Conservation (phyloP, 2,329 filamentous ascomycete species). For the Thielaviopsis euricoi region DNA sequence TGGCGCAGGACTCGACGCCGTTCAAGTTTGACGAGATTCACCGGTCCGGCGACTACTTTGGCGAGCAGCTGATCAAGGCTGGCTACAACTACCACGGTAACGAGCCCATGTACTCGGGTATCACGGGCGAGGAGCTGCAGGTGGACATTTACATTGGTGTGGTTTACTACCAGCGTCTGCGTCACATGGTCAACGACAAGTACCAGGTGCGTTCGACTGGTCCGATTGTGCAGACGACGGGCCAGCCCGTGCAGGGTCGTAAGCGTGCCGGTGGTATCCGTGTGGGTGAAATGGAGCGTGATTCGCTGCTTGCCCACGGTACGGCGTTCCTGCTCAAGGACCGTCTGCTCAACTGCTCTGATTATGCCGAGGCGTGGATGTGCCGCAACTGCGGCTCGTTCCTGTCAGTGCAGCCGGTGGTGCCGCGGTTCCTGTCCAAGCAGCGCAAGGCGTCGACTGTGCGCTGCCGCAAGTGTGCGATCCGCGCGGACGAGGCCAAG, state of each 20-base stretch:
- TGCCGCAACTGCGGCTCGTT: slow-evolving; percentile 84
- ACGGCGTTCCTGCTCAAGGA: slow-evolving; percentile 91
- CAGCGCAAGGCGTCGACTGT: slow-evolving; percentile 53
- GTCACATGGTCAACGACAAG: slow-evolving; percentile 99
- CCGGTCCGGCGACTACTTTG: slow-evolving; percentile 87
- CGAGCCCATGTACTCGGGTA: slow-evolving; percentile 95
- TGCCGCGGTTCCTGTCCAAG: slow-evolving; percentile 46
- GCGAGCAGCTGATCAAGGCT: slow-evolving; percentile 83
- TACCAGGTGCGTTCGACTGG: slow-evolving; percentile 96
- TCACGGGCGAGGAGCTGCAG: slow-evolving; percentile 83
- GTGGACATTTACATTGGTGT: slow-evolving; percentile 95
- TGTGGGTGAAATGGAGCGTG: slow-evolving; percentile 98
- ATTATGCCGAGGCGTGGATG: slow-evolving; percentile 79
- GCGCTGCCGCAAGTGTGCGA: slow-evolving; percentile 65
- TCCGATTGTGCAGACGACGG: slow-evolving; percentile 75
- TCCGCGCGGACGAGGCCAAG: slow-evolving; percentile 37
- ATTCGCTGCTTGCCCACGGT: slow-evolving; percentile 85
- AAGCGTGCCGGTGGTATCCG: slow-evolving; percentile 96
- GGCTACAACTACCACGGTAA: slow-evolving; percentile 98
- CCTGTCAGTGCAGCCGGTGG: slow-evolving; percentile 68
- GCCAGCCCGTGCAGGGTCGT: slow-evolving; percentile 91
- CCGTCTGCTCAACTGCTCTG: slow-evolving; percentile 89
- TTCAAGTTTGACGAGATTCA: slow-evolving; percentile 90
- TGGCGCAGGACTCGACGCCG: slow-evolving; percentile 91
- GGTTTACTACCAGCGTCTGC: slow-evolving; percentile 92